phyloP scores from a whole-genome alignment of 495 filamentous ascomycete genomes.

The Jackrogersella multiformis region DNA sequence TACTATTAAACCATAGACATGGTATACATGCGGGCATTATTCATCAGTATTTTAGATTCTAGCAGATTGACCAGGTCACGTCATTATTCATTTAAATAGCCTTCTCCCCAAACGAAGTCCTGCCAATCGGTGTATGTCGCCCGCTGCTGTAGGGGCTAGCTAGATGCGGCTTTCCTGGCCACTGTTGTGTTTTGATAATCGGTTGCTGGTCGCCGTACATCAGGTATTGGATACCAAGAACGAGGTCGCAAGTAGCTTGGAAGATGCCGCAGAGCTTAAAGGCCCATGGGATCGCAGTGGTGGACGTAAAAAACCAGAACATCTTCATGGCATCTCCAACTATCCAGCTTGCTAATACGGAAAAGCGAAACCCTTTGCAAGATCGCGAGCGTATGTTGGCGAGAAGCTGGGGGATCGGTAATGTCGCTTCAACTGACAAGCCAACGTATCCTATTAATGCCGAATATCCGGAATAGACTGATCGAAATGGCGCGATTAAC shows the following conservation, averaged over 20 bases:
- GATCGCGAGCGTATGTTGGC: constrained; percentile 79
- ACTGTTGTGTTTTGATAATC: constrained; percentile 42
- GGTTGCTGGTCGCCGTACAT: constrained; percentile 73
- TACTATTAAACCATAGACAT: not conserved
- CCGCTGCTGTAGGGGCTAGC: constrained; percentile 36
- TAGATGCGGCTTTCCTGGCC: constrained; percentile 36
- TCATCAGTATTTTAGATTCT: not conserved
- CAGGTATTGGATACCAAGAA: constrained; percentile 85
- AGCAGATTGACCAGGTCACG: not conserved
- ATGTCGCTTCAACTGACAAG: constrained; percentile 86
- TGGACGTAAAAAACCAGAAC: constrained; percentile 86
- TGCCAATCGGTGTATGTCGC: constrained; percentile 47
- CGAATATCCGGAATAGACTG: constrained; percentile 72
- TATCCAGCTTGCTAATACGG: constrained; percentile 87
- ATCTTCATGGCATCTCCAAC: constrained; percentile 95
- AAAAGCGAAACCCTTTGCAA: constrained; percentile 89
- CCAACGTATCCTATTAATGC: constrained; percentile 79
- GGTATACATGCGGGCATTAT: not conserved
- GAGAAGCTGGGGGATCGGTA: constrained; percentile 89
- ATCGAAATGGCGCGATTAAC: constrained; percentile 68
- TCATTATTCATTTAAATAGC: constrained; percentile 32
- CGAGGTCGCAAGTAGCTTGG: constrained; percentile 85
- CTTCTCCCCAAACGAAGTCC: constrained; percentile 53
- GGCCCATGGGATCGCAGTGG: constrained; percentile 77
- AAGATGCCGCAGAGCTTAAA: constrained; percentile 95